phyloP scores from a whole-genome alignment of 495 filamentous ascomycete genomes.

The Haplographium delicatum region DNA sequence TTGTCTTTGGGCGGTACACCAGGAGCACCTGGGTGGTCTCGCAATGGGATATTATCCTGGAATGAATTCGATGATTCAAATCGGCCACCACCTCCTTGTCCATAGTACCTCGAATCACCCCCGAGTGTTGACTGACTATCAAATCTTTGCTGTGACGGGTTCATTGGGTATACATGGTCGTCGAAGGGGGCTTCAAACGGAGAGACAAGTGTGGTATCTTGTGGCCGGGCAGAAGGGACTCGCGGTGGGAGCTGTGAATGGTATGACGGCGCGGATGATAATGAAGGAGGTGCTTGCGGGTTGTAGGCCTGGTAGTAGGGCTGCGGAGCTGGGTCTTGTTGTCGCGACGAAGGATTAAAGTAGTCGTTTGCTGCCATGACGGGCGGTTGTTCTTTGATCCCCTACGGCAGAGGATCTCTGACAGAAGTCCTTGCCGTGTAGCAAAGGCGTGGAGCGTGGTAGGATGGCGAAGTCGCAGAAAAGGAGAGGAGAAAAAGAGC shows the following conservation, averaged over 20 bases:
- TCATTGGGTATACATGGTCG: slow-evolving; percentile 54
- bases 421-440: too few relatives aligned
- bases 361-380: slow-evolving; percentile 80
- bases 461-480: not conserved
- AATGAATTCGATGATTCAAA: slow-evolving; percentile 39
- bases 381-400: not conserved
- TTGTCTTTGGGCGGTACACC: slow-evolving; percentile 29
- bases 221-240: slow-evolving; percentile 9
- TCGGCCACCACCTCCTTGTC: slow-evolving; percentile 39
- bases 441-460: not conserved
- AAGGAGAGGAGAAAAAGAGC: not conserved
- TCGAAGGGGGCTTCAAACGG: slow-evolving; percentile 56
- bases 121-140: slow-evolving; percentile 42
- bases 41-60: slow-evolving; percentile 64
- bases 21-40: slow-evolving; percentile 32
- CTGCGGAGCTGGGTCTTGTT: slow-evolving; percentile 28
- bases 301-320: slow-evolving; percentile 26
- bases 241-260: slow-evolving; percentile 17
- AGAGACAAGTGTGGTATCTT: slow-evolving; percentile 32
- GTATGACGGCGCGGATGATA: slow-evolving; percentile 25
- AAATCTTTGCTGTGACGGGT: slow-evolving; percentile 24
- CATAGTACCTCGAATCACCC: slow-evolving; percentile 52
- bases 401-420: too few relatives aligned
- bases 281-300: slow-evolving; percentile 24
- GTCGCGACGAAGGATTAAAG: slow-evolving; percentile 53